Evolutionary conservation across 495 filamentous ascomycete genomes (phyloP).

Genomic region (Bacidia gigantensis): DNA sequence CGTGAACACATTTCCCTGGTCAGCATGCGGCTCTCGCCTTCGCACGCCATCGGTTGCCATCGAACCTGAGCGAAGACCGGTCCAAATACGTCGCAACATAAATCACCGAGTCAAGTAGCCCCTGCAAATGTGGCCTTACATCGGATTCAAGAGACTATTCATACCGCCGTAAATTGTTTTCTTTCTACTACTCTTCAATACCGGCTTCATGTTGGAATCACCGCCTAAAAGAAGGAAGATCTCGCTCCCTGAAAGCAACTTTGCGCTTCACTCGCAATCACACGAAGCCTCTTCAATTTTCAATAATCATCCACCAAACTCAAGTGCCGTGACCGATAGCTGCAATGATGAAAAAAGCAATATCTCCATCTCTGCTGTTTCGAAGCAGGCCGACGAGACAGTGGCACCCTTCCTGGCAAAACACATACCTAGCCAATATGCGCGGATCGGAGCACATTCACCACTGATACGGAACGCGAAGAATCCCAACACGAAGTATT

Average conservation of each 20-base stretch:
- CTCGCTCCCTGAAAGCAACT: not conserved
- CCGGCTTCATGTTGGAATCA: not conserved
- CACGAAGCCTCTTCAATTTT: not conserved
- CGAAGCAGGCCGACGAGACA: conserved; percentile 37
- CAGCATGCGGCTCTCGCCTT: not conserved
- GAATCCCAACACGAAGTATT: conserved; percentile 74
- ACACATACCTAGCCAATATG: conserved; percentile 76
- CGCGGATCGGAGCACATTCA: conserved; percentile 41
- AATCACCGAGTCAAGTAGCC: too few relatives aligned
- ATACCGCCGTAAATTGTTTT: too few relatives aligned
- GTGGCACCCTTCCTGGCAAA: conserved; percentile 73
- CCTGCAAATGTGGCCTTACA: too few relatives aligned
- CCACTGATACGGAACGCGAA: conserved; percentile 28
- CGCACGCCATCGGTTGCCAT: conserved; percentile 21
- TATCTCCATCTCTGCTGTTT: conserved; percentile 23
- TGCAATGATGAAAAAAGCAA: conserved; percentile 11
- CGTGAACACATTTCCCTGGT: too few relatives aligned
- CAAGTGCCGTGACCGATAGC: not conserved
- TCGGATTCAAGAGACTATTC: too few relatives aligned
- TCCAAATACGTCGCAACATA: too few relatives aligned
- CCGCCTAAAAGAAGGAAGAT: conserved; percentile 12
- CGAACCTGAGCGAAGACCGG: too few relatives aligned
- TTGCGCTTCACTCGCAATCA: not conserved
- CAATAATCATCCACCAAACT: not conserved
- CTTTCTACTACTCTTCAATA: too few relatives aligned